phyloP scores from a whole-genome alignment of 208 protist species.

The Leishmania amazonensis region DNA sequence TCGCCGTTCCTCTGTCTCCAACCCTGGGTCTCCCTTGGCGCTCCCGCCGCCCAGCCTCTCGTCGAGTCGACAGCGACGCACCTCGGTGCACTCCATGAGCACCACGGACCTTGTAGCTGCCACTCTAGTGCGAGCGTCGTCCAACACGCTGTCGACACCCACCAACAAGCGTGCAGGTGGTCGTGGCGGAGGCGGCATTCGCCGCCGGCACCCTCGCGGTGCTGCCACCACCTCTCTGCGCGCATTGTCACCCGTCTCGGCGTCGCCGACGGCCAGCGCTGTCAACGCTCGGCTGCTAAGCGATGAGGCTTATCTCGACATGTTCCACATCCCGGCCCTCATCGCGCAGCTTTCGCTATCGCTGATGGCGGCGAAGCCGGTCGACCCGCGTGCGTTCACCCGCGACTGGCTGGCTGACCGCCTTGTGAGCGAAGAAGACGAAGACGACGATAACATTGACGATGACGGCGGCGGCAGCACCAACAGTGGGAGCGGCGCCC shows the following conservation, averaged over 20 bases:
- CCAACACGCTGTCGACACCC: not conserved
- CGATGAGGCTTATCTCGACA: constrained; percentile 65
- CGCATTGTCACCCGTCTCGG: not conserved
- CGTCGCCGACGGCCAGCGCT: not conserved
- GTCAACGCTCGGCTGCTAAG: constrained; percentile 26
- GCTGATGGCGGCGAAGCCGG: constrained; percentile 58
- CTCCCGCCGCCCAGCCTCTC: not conserved
- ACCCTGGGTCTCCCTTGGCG: no score
- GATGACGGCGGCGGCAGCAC: not conserved
- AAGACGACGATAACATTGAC: constrained; percentile 4
- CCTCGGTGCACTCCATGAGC: constrained; percentile 10
- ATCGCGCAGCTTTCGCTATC: constrained; percentile 53
- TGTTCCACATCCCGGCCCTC: constrained; percentile 48
- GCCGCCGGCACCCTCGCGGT: not conserved
- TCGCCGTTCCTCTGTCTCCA: not conserved
- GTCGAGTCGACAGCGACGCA: not conserved
- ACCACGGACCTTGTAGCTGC: constrained; percentile 2
- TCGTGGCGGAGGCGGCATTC: not conserved
- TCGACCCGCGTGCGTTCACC: constrained; percentile 65
- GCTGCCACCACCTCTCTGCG: constrained; percentile 1
- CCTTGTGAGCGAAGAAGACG: constrained; percentile 34
- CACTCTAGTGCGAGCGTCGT: not conserved
- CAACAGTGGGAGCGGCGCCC: not conserved
- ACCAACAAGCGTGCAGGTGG: not conserved
- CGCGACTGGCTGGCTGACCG: constrained; percentile 56